Evolutionary conservation across 2,329 filamentous ascomycete species (phyloP), one percentile per base, ranked within the genome.

Genomic region (Cucurbitaria berberidis): DNA sequence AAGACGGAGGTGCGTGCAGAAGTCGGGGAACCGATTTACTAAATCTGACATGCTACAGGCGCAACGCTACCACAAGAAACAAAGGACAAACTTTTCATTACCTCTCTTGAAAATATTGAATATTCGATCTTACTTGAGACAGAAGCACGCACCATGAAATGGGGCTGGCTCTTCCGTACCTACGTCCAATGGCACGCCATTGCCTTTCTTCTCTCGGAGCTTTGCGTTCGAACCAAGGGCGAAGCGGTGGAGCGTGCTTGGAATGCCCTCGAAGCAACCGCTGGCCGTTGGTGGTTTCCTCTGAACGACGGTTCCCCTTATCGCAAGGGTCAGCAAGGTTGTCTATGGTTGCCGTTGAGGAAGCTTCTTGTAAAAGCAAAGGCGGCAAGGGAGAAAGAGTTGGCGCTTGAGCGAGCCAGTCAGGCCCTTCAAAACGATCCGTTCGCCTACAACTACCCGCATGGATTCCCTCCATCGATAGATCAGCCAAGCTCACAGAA

Each of bases 31-130:
- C n/a, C n/a, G n/a, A n/a, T n/a, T 10, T 21, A 5, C 11, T n/a
- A 18, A 9, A 11, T 22, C 43, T 42, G 38, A 44, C 22, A 16
- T 29, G 4, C 1, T 34, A 2, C n/a, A 66, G 64, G 80, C n/a
- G 74, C 79, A 8, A 80, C 79, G 22, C 77, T 89, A 7, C 82
- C 85, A 0, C 80, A 84, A 44, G 86, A 87, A 42, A 84, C 85
- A 8, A 84, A 86, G 51, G 84, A 91, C 56, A 86, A 86, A 51
- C 79, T 93, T 1, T 90, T 91, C 68, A 76, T 87, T 21, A 89
- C 87, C 0, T 86, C 88, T 2, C 82, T 93, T 22, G 89, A 93
- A 64, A 86, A 92, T 22, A 82, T 91, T 41, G 89, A 93, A 70
- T 86, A 89, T 67, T 84, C 84, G 16, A 78, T 87, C 43, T 79